Percentiles rank a stretch among this genome's conserved stretches.
Evolutionary conservation across 371 early-diverging fungal genomes (phyloP).

Genomic region (Mucor circinelloides): DNA sequence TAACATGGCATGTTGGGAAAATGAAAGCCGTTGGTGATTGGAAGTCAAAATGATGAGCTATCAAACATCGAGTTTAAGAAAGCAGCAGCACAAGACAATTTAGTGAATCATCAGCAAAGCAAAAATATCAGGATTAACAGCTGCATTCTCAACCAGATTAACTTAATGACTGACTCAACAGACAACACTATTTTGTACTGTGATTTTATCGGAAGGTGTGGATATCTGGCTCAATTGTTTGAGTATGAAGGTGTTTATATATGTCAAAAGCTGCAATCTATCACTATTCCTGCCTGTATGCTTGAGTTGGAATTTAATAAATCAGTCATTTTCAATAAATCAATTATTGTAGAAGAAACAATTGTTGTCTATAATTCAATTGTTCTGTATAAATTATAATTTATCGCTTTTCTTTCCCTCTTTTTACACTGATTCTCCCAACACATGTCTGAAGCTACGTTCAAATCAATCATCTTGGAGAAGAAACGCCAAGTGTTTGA

Average conservation of each 20-base stretch:
- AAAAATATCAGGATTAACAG: conserved; percentile 16
- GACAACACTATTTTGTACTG: conserved; percentile 17
- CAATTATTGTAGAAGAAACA: too few species aligned
- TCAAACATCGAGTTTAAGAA: conserved; percentile 14
- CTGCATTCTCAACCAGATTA: conserved; percentile 13
- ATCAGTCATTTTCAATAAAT: too few species aligned
- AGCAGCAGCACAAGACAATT: neutral
- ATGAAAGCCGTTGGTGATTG: too few species aligned
- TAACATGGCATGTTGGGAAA: neutral
- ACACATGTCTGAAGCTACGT: too few species aligned
- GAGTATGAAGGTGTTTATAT: conserved; percentile 13
- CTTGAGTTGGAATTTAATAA: conserved; percentile 11
- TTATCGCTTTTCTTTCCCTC: too few species aligned
- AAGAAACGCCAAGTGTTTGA: too few species aligned
- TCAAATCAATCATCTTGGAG: too few species aligned
- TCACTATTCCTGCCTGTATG: conserved; percentile 5
- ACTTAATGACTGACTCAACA: conserved; percentile 16
- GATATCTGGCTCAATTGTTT: conserved; percentile 13
- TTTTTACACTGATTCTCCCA: too few species aligned
- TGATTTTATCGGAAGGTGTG: conserved; percentile 11
- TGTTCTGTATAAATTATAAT: too few species aligned
- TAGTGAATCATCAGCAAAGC: conserved; percentile 4
- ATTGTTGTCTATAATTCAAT: too few species aligned
- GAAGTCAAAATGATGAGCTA: too few species aligned
- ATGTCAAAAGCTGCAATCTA: conserved; percentile 16